Conservation (phyloP, 805 yeast genomes). For the Candida vartiovaarae region DNA sequence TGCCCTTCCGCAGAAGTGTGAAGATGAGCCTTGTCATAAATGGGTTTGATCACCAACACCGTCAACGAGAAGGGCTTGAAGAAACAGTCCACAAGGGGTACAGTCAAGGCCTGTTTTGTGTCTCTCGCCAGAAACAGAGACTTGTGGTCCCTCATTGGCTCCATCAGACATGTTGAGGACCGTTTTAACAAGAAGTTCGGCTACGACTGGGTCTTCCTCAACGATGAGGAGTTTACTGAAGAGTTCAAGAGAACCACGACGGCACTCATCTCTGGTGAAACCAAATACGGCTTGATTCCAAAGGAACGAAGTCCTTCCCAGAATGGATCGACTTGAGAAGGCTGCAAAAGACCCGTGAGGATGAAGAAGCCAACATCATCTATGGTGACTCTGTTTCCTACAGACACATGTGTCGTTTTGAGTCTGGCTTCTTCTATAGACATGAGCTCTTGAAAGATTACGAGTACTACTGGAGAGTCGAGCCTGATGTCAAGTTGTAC, state of each 20-base stretch:
- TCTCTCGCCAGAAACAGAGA: slow-evolving; percentile 68
- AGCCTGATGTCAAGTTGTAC: slow-evolving; percentile 54
- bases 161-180: slow-evolving; percentile 60
- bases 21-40: slow-evolving; percentile 1
- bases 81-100: slow-evolving; percentile 21
- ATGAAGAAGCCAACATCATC: slow-evolving; percentile 39
- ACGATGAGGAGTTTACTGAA: slow-evolving; percentile 56
- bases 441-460: slow-evolving; percentile 55
- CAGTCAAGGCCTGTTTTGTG: slow-evolving; percentile 54
- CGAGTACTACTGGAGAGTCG: slow-evolving; percentile 74
- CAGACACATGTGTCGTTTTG: slow-evolving; percentile 58
- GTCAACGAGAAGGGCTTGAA: slow-evolving; percentile 12
- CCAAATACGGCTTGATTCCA: slow-evolving; percentile 57
- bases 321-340: slow-evolving; percentile 47
- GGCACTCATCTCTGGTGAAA: slow-evolving; percentile 49
- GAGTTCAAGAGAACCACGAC: slow-evolving; percentile 45
- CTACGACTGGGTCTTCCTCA: slow-evolving; percentile 77
- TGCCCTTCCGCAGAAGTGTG: slow-evolving; percentile 7
- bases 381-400: slow-evolving; percentile 60
- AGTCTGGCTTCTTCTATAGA: slow-evolving; percentile 53
- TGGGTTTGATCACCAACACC: slow-evolving; percentile 9
- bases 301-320: slow-evolving; percentile 65
- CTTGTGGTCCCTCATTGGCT: slow-evolving; percentile 45
- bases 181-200: slow-evolving; percentile 56
- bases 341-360: slow-evolving; percentile 39